Percentiles rank a stretch among this genome's conserved stretches.
Evolutionary conservation across 352 stramenopile genomes (phyloP).

Genomic region (Blastocystis sp.): DNA sequence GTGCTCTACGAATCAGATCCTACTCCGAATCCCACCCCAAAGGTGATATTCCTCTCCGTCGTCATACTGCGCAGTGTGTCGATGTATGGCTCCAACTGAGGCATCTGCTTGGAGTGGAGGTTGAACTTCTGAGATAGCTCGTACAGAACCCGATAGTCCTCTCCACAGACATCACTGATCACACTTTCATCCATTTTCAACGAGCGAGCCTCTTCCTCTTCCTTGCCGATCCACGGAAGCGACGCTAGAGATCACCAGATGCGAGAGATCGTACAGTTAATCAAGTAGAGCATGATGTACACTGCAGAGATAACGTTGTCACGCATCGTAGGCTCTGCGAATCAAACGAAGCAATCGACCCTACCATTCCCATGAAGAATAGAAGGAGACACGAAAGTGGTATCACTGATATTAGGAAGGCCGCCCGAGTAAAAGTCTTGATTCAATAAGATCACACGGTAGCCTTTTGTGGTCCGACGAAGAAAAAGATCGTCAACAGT

Average conservation of each 20-base stretch:
- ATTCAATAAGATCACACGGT: slow-evolving; percentile 26
- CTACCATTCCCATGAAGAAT: slow-evolving; percentile 37
- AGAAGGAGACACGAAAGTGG: slow-evolving; percentile 5
- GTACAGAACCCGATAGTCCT: neutral
- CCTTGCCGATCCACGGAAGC: neutral
- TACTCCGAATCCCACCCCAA: neutral
- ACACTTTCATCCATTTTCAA: slow-evolving; percentile 33
- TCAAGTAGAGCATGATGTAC: slow-evolving; percentile 57
- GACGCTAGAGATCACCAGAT: neutral
- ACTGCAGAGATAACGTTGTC: slow-evolving; percentile 41
- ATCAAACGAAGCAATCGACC: neutral
- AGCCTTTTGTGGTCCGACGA: slow-evolving; percentile 44
- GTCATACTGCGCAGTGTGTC: neutral
- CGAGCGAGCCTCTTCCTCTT: neutral
- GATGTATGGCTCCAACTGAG: neutral
- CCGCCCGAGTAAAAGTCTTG: slow-evolving; percentile 21
- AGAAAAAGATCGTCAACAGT: slow-evolving; percentile 15
- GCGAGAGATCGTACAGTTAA: neutral
- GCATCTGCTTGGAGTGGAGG: neutral
- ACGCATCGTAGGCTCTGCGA: neutral
- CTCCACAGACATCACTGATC: neutral
- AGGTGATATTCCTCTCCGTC: neutral
- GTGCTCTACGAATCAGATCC: neutral
- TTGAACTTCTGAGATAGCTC: neutral
- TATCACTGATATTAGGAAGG: neutral